A percentile compares a stretch with the other conserved stretches of the same genome.
Conservation (phyloP, 2,329 filamentous ascomycete genomes). For the Colletotrichum sp. region DNA sequence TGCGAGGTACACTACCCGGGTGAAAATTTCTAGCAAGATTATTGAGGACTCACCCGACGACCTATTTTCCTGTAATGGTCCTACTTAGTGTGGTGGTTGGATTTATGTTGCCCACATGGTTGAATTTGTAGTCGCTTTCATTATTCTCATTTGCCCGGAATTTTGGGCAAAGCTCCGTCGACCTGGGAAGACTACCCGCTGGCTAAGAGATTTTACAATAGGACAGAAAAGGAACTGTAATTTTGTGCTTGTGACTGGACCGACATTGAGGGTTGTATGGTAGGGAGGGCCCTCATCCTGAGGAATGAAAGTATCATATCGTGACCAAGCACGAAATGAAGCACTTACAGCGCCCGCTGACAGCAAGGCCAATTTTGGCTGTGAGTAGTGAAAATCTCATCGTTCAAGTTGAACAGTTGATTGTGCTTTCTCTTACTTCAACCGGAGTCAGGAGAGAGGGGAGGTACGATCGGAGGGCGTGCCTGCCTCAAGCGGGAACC, state of each 20-base stretch:
- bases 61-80: neutral
- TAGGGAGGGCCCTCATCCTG: neutral
- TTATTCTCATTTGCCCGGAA: neutral
- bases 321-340: neutral
- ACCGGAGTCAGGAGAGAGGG: neutral
- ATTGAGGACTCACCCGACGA: neutral
- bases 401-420: neutral
- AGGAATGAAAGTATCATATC: neutral
- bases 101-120: neutral
- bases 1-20: neutral
- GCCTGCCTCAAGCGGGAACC: neutral
- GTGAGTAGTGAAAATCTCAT: rapidly evolving
- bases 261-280: neutral
- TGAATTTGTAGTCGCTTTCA: neutral
- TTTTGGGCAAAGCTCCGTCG: neutral
- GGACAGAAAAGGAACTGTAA: neutral
- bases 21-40: neutral
- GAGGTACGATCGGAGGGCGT: neutral
- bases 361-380: neutral
- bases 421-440: neutral
- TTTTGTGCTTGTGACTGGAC: neutral
- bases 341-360: neutral
- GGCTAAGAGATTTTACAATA: neutral
- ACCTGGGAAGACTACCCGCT: neutral
- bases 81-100: neutral